Conservation (phyloP, 2,329 filamentous ascomycete genomes). For the Botrytis fabae region DNA sequence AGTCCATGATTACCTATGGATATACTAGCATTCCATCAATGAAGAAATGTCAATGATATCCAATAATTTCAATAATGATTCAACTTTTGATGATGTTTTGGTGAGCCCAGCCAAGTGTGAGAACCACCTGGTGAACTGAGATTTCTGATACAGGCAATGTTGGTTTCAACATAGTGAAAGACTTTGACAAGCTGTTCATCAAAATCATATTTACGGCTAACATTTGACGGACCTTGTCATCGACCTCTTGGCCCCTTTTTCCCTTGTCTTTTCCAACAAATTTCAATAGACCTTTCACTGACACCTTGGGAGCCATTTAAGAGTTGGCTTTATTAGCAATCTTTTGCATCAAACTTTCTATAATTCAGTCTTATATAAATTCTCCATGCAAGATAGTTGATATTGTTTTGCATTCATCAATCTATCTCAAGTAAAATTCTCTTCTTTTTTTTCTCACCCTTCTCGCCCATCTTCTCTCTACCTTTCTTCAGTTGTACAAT, state of each 20-base stretch:
- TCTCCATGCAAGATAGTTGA: neutral
- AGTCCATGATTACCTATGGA: conserved; percentile 32
- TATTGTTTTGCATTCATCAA: neutral
- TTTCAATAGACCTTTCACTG: neutral
- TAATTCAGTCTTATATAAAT: neutral
- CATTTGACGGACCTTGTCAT: neutral
- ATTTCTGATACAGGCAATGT: neutral
- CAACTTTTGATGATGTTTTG: neutral
- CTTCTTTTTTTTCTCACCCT: neutral
- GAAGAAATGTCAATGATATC: conserved; percentile 34
- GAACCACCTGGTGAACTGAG: neutral
- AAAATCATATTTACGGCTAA: neutral
- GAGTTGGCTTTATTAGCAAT: neutral
- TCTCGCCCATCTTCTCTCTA: too few species aligned
- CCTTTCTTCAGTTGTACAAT: neutral
- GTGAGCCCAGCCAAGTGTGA: neutral
- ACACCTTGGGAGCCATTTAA: neutral
- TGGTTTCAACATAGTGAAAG: neutral
- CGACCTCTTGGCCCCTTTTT: neutral
- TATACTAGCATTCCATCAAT: conserved; percentile 35
- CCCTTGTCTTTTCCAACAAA: neutral
- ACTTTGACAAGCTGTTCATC: neutral
- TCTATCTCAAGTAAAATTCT: neutral
- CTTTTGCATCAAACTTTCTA: neutral
- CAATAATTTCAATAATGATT: conserved; percentile 11